Evolutionary conservation across 75 land plant species (phyloP).

Genomic region (Pseudotsuga menziesii): DNA sequence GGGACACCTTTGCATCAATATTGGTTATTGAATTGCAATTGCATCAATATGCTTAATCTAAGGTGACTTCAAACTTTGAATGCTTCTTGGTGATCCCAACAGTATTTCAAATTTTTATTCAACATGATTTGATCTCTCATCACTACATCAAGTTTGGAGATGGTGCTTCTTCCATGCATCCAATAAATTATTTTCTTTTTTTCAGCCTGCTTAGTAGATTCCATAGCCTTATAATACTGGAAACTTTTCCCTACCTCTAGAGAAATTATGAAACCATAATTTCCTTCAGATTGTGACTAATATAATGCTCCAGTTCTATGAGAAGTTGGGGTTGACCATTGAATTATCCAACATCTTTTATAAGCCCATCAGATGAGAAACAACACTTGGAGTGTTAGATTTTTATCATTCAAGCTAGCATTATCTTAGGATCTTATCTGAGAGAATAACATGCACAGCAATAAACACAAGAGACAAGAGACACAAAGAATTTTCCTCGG

Average conservation of each 20-base stretch:
- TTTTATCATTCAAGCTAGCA: too few relatives aligned
- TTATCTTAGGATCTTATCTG: too few relatives aligned
- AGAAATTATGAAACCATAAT: background rate
- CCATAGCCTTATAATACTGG: background rate
- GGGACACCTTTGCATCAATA: slow-evolving; percentile 36
- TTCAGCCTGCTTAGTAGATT: too few relatives aligned
- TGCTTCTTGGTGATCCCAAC: slow-evolving; percentile 20
- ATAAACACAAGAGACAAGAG: too few relatives aligned
- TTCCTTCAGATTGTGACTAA: background rate
- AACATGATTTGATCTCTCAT: background rate
- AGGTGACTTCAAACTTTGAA: slow-evolving; percentile 24
- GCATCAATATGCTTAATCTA: slow-evolving; percentile 22
- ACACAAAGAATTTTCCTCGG: too few relatives aligned
- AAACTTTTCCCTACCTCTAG: background rate
- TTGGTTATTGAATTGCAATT: slow-evolving; percentile 27
- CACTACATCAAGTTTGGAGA: background rate
- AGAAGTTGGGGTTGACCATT: slow-evolving; percentile 2
- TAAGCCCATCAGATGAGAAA: too few relatives aligned
- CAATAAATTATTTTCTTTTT: too few relatives aligned
- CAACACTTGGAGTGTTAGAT: too few relatives aligned
- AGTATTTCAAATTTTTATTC: slow-evolving; percentile 9
- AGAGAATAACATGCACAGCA: too few relatives aligned
- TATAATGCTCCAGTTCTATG: slow-evolving; percentile 1
- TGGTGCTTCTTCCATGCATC: background rate
- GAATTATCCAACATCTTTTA: too few relatives aligned